Evolutionary conservation across 441 rosid species (phyloP), one percentile per base, ranked within the genome.

Genomic region (Erodium texanum): DNA sequence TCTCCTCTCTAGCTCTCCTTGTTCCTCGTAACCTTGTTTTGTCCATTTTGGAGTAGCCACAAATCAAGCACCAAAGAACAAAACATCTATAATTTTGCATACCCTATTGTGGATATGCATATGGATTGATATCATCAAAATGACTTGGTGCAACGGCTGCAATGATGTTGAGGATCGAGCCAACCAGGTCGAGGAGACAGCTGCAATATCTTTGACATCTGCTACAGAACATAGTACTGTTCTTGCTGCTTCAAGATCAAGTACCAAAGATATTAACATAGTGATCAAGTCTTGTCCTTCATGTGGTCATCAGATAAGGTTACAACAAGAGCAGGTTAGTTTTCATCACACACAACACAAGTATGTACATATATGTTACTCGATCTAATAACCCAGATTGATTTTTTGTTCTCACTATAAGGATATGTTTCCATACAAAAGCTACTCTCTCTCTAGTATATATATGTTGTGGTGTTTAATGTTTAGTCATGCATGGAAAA

Each of bases 121-220:
- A 9, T 36, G 41, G 3, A 41, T 41, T 22, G 2, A 78, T 81
- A 65, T 58, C 73, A 70, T 14, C 73, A 70, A 68, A 69, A 85
- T 90, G 95, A 87, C 97, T 78, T 90, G 97, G 97, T 87, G 97
- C 79, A 90, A 82, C 75, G 88, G 84, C 81, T 84, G 92, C 70
- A 80, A 64, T 43, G 86, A 88, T 76, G 89, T 85, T 68, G 24
- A 19, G 9, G 61, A 54, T n/a, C 89, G 86, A 69, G 50, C n/a
- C 36, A 32, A 2, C n/a, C n/a, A n/a, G n/a, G 50, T 12, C 50
- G 50, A 43, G 50, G 50, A 43, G 14, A 43, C 88, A 20, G 72
- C 85, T 38, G 85, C 86, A 69, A 83, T 76, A 77, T 75, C 89
- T 1, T 71, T 85, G 3, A 74, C 86, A 9, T 32, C 80, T 14